Evolutionary conservation across 2,329 filamentous ascomycete species (phyloP), one percentile per base, ranked within the genome.

Genomic region (Hypoxylon sp.): DNA sequence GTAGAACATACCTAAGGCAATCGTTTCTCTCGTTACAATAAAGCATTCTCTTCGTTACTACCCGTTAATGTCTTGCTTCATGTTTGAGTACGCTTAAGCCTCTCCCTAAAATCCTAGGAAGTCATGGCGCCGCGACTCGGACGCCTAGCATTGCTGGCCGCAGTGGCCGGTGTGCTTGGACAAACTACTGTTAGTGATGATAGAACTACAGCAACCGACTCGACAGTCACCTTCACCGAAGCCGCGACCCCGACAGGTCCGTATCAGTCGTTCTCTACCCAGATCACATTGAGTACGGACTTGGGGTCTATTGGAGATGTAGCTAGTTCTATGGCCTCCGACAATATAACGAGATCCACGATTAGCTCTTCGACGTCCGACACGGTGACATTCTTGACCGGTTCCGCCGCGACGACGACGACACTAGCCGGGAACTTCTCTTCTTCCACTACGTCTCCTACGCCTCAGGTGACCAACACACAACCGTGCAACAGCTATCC

Each of bases 401-500:
- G 83, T 41, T 85, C 84, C 57, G 77, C 78, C 27, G 80, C 79
- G 23, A 72, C 76, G 7, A 84, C 83, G 34, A 79, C 82, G 1
- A 85, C 83, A 32, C 3, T 68, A 16, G 74, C 73, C n/a, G 78
- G 78, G 41, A 83, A 81, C 69, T 75, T 78, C 53, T 80, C 79
- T 9, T 72, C 79, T 14, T 79, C 75, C n/a, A 84, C 81, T 37
- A 77, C 78, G 37, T 82, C 83, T 11, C 77, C 81, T 9, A 76
- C 76, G 12, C 78, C 76, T 2, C 67, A 70, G 53, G 84, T 89
- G 0, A 87, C 85, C 47, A 95, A 94, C 77, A 94, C 91, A 0
- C 88, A 88, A 63, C 89, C 91, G 3, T 96, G 93, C 83, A 96
- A 96, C 79, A 88, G 89, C 76, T 88, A 92, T 71, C 80, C 90